These are phyloP conservation scores for Clavispora vitiphila DNA, from an alignment of 805 yeast species.

Conservation along the genomic window DNA sequence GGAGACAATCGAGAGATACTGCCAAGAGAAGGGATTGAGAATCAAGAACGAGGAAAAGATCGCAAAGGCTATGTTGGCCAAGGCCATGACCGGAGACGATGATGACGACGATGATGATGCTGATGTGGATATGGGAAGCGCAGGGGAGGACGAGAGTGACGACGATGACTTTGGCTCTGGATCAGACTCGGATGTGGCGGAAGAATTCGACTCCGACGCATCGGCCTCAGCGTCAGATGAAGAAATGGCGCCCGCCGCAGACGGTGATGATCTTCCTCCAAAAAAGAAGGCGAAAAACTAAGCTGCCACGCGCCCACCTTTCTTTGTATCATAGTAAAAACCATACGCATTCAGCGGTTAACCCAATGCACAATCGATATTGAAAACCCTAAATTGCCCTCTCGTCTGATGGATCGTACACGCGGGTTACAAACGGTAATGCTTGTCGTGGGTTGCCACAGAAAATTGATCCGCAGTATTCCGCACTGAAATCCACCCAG, in stretches of 20 bases:
- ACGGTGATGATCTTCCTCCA: constrained; percentile 27
- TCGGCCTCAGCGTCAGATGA: constrained; percentile 25
- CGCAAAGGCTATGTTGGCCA: constrained; percentile 74
- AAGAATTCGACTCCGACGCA: constrained; percentile 76
- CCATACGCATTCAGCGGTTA: not conserved
- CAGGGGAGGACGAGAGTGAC: constrained; percentile 70
- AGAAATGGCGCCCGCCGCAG: constrained; percentile 16
- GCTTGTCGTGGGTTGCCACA: too few relatives aligned
- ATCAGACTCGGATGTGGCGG: constrained; percentile 70
- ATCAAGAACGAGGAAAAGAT: constrained; percentile 87
- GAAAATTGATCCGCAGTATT: too few relatives aligned
- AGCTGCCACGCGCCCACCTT: not conserved
- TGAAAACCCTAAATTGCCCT: not conserved
- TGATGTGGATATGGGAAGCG: constrained; percentile 60
- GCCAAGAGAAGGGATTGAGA: constrained; percentile 69
- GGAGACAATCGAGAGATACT: constrained; percentile 65
- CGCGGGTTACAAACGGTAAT: not conserved
- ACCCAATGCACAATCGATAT: not conserved
- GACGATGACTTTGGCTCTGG: constrained; percentile 81
- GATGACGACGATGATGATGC: constrained; percentile 47
- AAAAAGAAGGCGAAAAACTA: constrained; percentile 24
- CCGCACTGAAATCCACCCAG: too few relatives aligned
- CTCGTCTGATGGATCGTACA: too few relatives aligned
- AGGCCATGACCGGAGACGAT: constrained; percentile 61
- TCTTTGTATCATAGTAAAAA: not conserved